Percentiles rank a stretch among this genome's conserved stretches.
These are phyloP conservation scores for Carex sylvatica DNA, from an alignment of 202 grass and related monocot genomes.

Conservation along the genomic window DNA sequence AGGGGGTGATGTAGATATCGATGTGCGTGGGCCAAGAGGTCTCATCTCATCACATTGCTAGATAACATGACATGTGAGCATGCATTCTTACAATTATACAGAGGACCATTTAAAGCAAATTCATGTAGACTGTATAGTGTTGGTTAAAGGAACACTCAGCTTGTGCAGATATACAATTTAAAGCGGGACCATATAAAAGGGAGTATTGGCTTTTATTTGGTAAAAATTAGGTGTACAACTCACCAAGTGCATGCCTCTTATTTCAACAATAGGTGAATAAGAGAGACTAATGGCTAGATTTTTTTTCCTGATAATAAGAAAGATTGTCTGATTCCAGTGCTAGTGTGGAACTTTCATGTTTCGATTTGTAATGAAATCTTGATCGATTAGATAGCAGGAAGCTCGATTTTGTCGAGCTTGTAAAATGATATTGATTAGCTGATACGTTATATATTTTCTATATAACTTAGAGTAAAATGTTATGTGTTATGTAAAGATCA, in stretches of 20 bases:
- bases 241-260: background rate
- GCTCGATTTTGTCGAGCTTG: background rate
- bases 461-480: no score
- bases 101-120: slow-evolving; percentile 12
- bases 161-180: background rate
- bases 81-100: slow-evolving; percentile 20
- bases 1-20: background rate
- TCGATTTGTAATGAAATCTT: background rate
- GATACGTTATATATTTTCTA: no score
- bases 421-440: background rate
- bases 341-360: background rate
- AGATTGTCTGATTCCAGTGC: background rate
- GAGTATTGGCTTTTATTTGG: background rate
- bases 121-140: background rate
- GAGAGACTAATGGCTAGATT: background rate
- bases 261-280: background rate
- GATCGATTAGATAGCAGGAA: background rate
- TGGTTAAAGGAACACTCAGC: background rate
- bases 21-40: background rate
- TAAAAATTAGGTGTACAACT: background rate
- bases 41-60: background rate
- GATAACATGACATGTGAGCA: slow-evolving; percentile 20
- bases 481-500: no score
- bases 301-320: no score
- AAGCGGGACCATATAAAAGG: background rate